These are phyloP conservation scores for Sporisorium iseilematis-ciliati DNA, from an alignment of 1,284 basidiomycete genomes.

Conservation along the genomic window DNA sequence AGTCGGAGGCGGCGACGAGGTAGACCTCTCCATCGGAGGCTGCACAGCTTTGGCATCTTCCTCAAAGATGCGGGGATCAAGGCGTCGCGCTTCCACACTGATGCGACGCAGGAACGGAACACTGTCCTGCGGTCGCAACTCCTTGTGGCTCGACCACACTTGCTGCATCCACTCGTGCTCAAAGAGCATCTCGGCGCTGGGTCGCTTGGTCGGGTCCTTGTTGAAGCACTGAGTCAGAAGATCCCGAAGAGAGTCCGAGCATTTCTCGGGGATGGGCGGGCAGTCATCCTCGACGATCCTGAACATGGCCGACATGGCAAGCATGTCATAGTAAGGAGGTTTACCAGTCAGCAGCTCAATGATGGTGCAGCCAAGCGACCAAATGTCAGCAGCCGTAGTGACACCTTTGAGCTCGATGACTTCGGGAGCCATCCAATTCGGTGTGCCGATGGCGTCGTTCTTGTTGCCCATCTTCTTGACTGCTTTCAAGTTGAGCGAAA, in stretches of 20 bases:
- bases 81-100: constrained; percentile 83
- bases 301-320: constrained; percentile 77
- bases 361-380: constrained; percentile 93
- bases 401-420: constrained; percentile 80
- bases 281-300: constrained; percentile 91
- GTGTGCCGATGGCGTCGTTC: constrained; percentile 82
- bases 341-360: constrained; percentile 90
- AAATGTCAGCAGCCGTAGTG: constrained; percentile 77
- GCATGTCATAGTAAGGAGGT: constrained; percentile 84
- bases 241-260: constrained; percentile 79
- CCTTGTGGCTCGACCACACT: constrained; percentile 80
- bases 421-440: constrained; percentile 99
- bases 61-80: constrained; percentile 51
- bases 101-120: constrained; percentile 92
- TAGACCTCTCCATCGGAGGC: constrained; percentile 49
- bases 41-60: constrained; percentile 13
- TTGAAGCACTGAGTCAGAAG: constrained; percentile 87
- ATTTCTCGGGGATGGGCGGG: constrained; percentile 84
- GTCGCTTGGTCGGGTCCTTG: constrained; percentile 84
- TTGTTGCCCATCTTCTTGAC: constrained; percentile 79
- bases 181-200: constrained; percentile 83
- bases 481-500: constrained; percentile 67
- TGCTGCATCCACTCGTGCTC: constrained; percentile 90
- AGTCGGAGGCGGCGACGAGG: constrained; percentile 44
- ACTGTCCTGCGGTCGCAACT: constrained; percentile 80